Evolutionary conservation across 2,329 filamentous ascomycete genomes (phyloP).

Genomic region (Hypocrella siamensis): DNA sequence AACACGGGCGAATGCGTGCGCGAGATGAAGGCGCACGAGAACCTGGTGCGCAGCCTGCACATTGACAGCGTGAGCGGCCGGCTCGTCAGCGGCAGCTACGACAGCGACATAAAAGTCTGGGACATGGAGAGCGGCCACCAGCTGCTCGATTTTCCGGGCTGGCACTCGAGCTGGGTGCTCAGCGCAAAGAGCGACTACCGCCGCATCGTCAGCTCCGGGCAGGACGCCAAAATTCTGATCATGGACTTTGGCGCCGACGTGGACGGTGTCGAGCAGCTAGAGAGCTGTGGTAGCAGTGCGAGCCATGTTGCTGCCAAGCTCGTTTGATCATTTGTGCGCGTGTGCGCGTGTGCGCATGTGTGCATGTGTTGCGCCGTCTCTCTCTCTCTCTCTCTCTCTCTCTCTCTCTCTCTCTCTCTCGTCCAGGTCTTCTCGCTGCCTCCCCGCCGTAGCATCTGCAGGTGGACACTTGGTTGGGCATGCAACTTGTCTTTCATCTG

Average conservation of each 20-base stretch:
- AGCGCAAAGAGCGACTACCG: constrained; percentile 93
- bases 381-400: no score
- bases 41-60: constrained; percentile 78
- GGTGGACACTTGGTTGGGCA: no score
- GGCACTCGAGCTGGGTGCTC: constrained; percentile 94
- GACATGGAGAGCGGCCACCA: constrained; percentile 68
- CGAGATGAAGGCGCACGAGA: constrained; percentile 68
- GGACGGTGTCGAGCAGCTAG: constrained; percentile 40
- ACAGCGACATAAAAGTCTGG: constrained; percentile 90
- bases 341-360: no score
- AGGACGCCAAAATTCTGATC: constrained; percentile 82
- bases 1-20: constrained; percentile 73
- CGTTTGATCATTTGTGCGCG: no score
- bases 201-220: constrained; percentile 84
- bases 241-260: constrained; percentile 72
- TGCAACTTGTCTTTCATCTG: no score
- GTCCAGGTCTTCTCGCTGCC: no score
- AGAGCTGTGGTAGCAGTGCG: no score
- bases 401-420: no score
- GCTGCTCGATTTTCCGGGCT: constrained; percentile 76
- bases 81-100: constrained; percentile 84
- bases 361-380: no score
- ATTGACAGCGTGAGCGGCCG: constrained; percentile 76
- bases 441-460: no score
- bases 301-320: no score